Conservation (phyloP, 75 land plant species). For the Sequoia sempervirens region DNA sequence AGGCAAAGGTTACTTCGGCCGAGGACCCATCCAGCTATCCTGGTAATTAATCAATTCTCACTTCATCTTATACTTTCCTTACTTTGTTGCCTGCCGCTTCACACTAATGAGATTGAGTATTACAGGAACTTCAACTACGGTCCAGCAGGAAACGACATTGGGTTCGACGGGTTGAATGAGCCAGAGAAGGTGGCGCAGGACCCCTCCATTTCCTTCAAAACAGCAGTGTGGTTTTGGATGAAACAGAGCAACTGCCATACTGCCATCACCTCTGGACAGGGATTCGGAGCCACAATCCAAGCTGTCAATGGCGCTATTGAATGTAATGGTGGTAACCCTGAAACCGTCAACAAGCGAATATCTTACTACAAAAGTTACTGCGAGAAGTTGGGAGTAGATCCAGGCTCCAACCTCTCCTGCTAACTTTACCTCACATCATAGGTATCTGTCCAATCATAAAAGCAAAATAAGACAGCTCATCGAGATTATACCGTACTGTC, state of each 20-base stretch:
- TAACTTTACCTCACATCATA: not conserved
- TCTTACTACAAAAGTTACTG: constrained; percentile 27
- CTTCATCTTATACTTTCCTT: too few relatives aligned
- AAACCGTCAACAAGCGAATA: constrained; percentile 13
- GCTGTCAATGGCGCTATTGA: constrained; percentile 10
- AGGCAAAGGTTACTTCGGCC: too few relatives aligned
- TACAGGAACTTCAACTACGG: too few relatives aligned
- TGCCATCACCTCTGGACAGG: constrained; percentile 20
- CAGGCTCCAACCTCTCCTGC: constrained; percentile 30
- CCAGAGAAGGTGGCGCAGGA: too few relatives aligned
- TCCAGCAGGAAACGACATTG: too few relatives aligned
- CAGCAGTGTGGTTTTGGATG: too few relatives aligned
- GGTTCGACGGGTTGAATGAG: too few relatives aligned
- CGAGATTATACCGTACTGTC: too few relatives aligned
- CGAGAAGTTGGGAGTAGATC: not conserved
- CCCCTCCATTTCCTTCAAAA: too few relatives aligned
- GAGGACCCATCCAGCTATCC: too few relatives aligned
- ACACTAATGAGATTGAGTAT: constrained; percentile 41
- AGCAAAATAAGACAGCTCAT: too few relatives aligned
- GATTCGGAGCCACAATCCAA: constrained; percentile 42
- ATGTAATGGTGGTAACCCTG: constrained; percentile 17
- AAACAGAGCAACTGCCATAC: constrained; percentile 16
- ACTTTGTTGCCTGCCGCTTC: constrained; percentile 19
- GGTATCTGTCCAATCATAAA: too few relatives aligned
- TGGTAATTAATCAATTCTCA: not conserved